Conservation (phyloP, 352 stramenopile genomes). For the Globisporangium radiosum region DNA sequence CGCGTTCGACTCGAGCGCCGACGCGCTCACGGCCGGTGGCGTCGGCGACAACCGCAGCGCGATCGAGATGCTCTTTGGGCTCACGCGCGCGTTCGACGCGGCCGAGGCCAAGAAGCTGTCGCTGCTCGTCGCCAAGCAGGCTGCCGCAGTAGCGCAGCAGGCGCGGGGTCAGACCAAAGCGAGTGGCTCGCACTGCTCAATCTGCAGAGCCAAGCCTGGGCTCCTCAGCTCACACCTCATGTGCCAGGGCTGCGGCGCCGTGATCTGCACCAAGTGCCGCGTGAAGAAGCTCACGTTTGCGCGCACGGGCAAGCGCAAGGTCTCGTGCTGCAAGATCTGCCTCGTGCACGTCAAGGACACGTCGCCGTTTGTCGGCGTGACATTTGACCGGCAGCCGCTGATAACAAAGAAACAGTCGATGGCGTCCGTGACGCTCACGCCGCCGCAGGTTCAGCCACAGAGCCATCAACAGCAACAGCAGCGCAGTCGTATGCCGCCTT, state of each 20-base stretch:
- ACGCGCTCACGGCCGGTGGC: slow-evolving; percentile 53
- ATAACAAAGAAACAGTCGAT: slow-evolving; percentile 16
- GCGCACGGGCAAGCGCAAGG: slow-evolving; percentile 6
- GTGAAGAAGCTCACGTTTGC: slow-evolving; percentile 44
- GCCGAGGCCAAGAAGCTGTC: slow-evolving; percentile 70
- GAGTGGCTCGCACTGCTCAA: neutral
- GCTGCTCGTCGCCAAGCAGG: slow-evolving; percentile 43
- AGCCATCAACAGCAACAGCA: slow-evolving; percentile 4
- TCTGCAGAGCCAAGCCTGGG: slow-evolving; percentile 2
- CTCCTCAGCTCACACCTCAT: slow-evolving; percentile 15
- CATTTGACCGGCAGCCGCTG: slow-evolving; percentile 27
- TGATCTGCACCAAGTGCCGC: slow-evolving; percentile 39
- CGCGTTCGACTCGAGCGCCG: slow-evolving; percentile 55
- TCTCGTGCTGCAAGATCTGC: slow-evolving; percentile 1
- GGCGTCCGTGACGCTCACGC: neutral
- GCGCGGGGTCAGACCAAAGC: slow-evolving; percentile 5
- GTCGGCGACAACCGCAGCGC: slow-evolving; percentile 60
- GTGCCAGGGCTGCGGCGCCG: slow-evolving; percentile 35
- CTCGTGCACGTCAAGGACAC: slow-evolving; percentile 33
- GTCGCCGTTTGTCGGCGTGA: slow-evolving; percentile 55
- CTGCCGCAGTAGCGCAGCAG: slow-evolving; percentile 21
- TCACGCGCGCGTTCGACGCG: slow-evolving; percentile 32
- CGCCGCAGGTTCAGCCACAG: neutral
- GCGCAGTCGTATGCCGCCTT: neutral
- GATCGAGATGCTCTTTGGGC: slow-evolving; percentile 62